Conservation (phyloP, 2,329 filamentous ascomycete genomes). For the Zelopaecilomyces penicillatus region DNA sequence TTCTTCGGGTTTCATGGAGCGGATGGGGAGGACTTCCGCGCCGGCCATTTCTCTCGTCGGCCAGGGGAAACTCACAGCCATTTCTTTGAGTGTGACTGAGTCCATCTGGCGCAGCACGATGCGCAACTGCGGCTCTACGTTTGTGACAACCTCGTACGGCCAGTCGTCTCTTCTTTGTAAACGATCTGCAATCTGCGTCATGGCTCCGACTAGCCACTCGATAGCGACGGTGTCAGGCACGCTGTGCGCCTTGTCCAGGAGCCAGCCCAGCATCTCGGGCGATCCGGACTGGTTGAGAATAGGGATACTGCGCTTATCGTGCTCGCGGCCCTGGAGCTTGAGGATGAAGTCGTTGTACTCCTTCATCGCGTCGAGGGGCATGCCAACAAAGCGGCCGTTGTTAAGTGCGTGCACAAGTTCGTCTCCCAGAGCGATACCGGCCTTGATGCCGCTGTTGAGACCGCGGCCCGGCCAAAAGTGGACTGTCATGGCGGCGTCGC, state of each 20-base stretch:
- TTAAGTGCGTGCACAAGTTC: conserved; percentile 26
- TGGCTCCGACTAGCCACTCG: conserved; percentile 26
- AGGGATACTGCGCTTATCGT: conserved; percentile 27
- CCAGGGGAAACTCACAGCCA: conserved; percentile 30
- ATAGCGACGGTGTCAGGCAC: conserved; percentile 25
- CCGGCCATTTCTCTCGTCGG: conserved; percentile 27
- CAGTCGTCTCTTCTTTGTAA: conserved; percentile 23
- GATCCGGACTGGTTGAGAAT: conserved; percentile 27
- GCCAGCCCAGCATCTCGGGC: conserved; percentile 26
- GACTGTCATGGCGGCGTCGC: conserved; percentile 28
- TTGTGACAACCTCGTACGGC: conserved; percentile 20
- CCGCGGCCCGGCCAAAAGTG: conserved; percentile 30
- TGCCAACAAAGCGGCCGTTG: conserved; percentile 21
- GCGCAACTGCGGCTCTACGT: conserved; percentile 23
- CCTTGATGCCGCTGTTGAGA: conserved; percentile 28
- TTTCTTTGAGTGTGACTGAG: conserved; percentile 22
- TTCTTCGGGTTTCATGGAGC: conserved; percentile 27
- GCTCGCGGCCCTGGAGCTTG: conserved; percentile 26
- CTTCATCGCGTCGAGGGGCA: conserved; percentile 21
- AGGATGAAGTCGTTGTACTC: conserved; percentile 28
- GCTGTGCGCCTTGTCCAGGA: conserved; percentile 22
- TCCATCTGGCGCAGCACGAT: conserved; percentile 25
- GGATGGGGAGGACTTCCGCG: conserved; percentile 25
- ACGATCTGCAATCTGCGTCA: conserved; percentile 23
- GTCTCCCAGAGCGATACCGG: conserved; percentile 26